Conservation (phyloP, 2,329 filamentous ascomycete species). For the Penicillium thymicola region DNA sequence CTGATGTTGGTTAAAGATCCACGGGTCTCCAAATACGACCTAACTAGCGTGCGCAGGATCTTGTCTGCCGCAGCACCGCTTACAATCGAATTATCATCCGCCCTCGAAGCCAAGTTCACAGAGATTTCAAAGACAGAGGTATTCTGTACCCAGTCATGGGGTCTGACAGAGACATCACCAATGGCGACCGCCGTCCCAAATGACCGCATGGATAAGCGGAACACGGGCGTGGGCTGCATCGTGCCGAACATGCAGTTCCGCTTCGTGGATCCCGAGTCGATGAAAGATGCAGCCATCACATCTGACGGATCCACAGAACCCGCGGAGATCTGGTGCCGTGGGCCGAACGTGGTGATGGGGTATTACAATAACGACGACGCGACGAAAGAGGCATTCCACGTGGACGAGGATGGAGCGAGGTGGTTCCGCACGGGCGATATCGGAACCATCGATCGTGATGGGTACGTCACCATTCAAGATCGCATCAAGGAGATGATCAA, state of each 20-base stretch:
- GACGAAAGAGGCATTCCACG: constrained; percentile 13
- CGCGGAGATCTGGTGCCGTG: constrained; percentile 21
- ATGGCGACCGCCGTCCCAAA: constrained; percentile 17
- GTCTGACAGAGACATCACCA: constrained; percentile 21
- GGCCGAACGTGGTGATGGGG: constrained; percentile 19
- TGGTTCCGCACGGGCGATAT: constrained; percentile 26
- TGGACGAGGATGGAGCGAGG: constrained; percentile 14
- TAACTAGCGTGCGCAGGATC: constrained; percentile 17
- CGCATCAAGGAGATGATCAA: constrained; percentile 27
- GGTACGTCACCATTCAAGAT: constrained; percentile 19
- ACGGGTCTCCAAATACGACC: constrained; percentile 17
- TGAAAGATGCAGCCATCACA: constrained; percentile 12
- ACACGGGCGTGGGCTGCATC: constrained; percentile 16
- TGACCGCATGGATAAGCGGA: constrained; percentile 20
- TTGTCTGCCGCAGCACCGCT: constrained; percentile 22
- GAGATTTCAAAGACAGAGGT: constrained; percentile 12
- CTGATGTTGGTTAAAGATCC: constrained; percentile 21
- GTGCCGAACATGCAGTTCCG: constrained; percentile 21
- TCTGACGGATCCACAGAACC: constrained; percentile 14
- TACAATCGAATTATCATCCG: constrained; percentile 13
- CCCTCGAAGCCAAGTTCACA: constrained; percentile 18
- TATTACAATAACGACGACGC: constrained; percentile 22
- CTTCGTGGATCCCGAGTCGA: constrained; percentile 21
- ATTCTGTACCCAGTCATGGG: constrained; percentile 20
- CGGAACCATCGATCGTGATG: constrained; percentile 18